phyloP scores from a whole-genome alignment of 495 filamentous ascomycete genomes.

The Aspergillus nanangensis region DNA sequence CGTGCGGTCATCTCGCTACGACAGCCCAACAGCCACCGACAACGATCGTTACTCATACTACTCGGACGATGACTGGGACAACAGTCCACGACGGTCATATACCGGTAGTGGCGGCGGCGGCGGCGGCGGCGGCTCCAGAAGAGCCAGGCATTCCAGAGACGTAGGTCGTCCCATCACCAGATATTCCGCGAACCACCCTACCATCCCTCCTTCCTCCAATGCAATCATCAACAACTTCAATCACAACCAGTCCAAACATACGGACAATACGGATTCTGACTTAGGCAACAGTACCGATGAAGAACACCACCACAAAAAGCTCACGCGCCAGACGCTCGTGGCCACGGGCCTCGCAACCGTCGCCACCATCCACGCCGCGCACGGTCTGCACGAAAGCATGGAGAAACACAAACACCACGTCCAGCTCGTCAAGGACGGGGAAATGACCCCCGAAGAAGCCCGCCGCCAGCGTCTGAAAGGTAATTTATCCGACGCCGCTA shows the following conservation, averaged over 20 bases:
- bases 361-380: slow-evolving; percentile 84
- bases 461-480: slow-evolving; percentile 71
- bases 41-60: slow-evolving; percentile 43
- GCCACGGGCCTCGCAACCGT: slow-evolving; percentile 81
- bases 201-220: slow-evolving; percentile 1
- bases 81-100: too few species aligned
- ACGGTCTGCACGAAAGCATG: slow-evolving; percentile 72
- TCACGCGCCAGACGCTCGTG: slow-evolving; percentile 78
- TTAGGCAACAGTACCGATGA: slow-evolving; percentile 74
- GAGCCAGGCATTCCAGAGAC: slow-evolving; percentile 46
- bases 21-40: too few species aligned
- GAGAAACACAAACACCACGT: slow-evolving; percentile 67
- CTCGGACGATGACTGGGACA: slow-evolving; percentile 14
- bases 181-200: too few species aligned
- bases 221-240: slow-evolving; percentile 3
- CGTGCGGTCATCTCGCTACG: too few species aligned
- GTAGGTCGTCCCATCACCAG: slow-evolving; percentile 47
- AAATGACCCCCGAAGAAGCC: slow-evolving; percentile 70
- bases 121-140: slow-evolving; percentile 36
- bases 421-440: slow-evolving; percentile 66
- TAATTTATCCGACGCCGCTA: slow-evolving; percentile 68
- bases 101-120: too few species aligned
- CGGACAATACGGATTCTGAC: slow-evolving; percentile 47
- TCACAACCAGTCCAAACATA: slow-evolving; percentile 25
- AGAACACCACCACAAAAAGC: slow-evolving; percentile 66